Evolutionary conservation across 257 asterid genomes (phyloP), one percentile per base, ranked within the genome.

Genomic region (Solanum megistacrolobum): DNA sequence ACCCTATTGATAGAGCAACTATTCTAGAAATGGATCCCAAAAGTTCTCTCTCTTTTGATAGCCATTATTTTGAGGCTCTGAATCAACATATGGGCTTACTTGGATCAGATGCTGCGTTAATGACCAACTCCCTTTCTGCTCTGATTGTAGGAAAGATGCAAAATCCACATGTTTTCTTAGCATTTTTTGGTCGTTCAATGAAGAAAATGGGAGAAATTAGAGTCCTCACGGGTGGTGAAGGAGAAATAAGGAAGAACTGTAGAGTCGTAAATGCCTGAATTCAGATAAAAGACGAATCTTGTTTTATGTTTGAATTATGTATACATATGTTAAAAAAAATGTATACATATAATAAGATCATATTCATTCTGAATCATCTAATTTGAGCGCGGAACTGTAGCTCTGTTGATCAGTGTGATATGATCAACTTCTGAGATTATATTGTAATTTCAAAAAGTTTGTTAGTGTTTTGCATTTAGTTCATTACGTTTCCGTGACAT

Each of bases 181-280:
- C 89, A 10, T 89, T 66, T 39, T 91, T 91, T 23, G 48, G 86
- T 16, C 84, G 76, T 75, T 91, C 91, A 0, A 91, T 91, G 88
- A 86, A 85, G 87, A 90, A 71, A 34, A 88, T 91, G 92, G 92
- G 92, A 6, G 92, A 48, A 12, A 87, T 90, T 39, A 87, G 29
- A 16, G 91, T 90, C 35, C 86, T 90, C 12, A 34, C 74, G 6
- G 89, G 88, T 35, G 86, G 71, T 88, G 87, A 58, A 66, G 92
- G 92, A 87, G 91, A 91, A 83, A 90, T 91, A 23, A 87, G 92
- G 60, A 87, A 76, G 81, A 91, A 83, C 1, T 91, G 91, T 82
- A 89, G 75, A 38, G 90, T 65, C 2, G 73, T 83, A 35, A 90
- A 90, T 78, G 65, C 84, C n/a, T 78, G 6, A 71, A 31, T 71